Base-by-base conservation (phyloP, 805 yeast genomes). In the Myxozyma monticola region DNA sequence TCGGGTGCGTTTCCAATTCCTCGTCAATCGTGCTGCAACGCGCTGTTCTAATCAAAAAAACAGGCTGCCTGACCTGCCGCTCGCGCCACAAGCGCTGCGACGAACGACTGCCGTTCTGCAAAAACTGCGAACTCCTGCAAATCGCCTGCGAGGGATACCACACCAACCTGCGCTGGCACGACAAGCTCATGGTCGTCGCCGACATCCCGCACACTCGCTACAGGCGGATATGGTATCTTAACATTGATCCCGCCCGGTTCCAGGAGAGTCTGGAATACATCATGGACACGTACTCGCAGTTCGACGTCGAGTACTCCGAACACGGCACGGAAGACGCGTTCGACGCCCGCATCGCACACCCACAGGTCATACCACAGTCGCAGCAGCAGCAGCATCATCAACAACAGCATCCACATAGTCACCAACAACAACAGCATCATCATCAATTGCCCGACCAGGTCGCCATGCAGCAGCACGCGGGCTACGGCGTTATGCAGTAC, bases 11-110 rank as follows among this genome's bases (percentile, higher is more conserved):
- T 10, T 2, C 15, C 28, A 1, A n/a, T n/a, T n/a, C n/a, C n/a
- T n/a, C n/a, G n/a, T n/a, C 18, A 31, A 15, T n/a, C n/a, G n/a
- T n/a, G n/a, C n/a, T n/a, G n/a, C n/a, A n/a, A n/a, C n/a, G n/a
- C n/a, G n/a, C n/a, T n/a, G n/a, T n/a, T n/a, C n/a, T 28, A 29
- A 15, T 17, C 33, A 33, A 12, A 12, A 15, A 22, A 1, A 18
- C 36, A 45, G 55, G 56, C 12, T 53, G 57, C 40, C 21, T 53
- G 12, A 53, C 57, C 49, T 88, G 96, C 62, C 76, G 95, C n/a
- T 63, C 67, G 45, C 79, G 82, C 56, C 84, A 84, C 62, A 75
- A 81, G 52, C 76, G 76, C 56, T 84, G 89, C 65, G 84, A 84
- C 55, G 83, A 78, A 49, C 76, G 75, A 48, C 77, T 80, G 60